Evolutionary conservation across 176 grass and related monocot genomes (phyloP), one percentile per base, ranked within the genome.

Genomic region (Saccharum spontaneum): DNA sequence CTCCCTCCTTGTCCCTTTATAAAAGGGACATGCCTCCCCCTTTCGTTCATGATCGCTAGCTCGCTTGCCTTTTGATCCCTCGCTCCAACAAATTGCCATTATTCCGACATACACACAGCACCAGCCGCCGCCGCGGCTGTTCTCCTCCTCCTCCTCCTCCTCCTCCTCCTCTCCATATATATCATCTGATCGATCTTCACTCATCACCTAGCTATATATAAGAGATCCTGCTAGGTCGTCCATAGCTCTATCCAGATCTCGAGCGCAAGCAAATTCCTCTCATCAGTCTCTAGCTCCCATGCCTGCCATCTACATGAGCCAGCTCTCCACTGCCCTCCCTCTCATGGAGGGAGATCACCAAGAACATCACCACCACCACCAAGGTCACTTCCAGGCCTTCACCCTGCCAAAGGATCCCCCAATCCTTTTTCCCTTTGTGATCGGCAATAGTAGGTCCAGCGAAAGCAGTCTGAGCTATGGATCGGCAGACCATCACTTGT

Each of bases 261-360:
- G 20, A 63, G 68, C n/a, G 20, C 63, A 48, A 48, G 49, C 16
- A 62, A 54, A 30, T 60, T 59, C 26, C 55, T 85, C 59, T 59
- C 55, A 18, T 86, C 82, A 44, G 41, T 48, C 14, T 8, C 10
- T 33, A 50, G 48, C 14, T 50, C 15, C 71, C 80, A 91, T 90
- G 83, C 89, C 92, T 89, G 65, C 87, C 76, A 86, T 90, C 85
- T 94, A 92, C 87, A 90, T 97, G 92, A 97, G 88, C 86, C 90
- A 97, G 67, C 57, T 97, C 79, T 91, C 87, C 30, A 82, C 78
- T 46, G 63, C 74, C 73, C 77, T 94, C 79, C 90, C 92, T 88
- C 90, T 94, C 18, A 87, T 79, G 83, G 92, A 94, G 79, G 90
- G 84, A 80, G 88, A 92, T 89, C 83, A 72, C 72, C 91, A 93